Conservation (phyloP, 495 filamentous ascomycete species). For the Tetracladium marchalianum region DNA sequence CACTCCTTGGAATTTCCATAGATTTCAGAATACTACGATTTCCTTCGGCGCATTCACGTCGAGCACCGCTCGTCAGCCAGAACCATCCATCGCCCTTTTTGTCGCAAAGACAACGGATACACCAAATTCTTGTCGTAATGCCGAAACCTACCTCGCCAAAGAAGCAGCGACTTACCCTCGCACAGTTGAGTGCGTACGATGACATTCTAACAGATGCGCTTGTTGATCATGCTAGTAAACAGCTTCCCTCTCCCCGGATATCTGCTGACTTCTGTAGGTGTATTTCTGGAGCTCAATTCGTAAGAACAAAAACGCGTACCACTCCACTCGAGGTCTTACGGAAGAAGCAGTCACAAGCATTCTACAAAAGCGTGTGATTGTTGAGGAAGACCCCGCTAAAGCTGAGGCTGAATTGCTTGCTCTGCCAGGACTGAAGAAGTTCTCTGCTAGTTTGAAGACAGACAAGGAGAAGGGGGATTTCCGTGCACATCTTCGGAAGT, state of each 20-base stretch:
- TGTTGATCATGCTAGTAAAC: slow-evolving; percentile 72
- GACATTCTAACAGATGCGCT: slow-evolving; percentile 94
- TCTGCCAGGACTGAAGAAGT: slow-evolving; percentile 65
- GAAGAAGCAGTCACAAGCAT: slow-evolving; percentile 75
- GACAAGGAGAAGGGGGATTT: slow-evolving; percentile 84
- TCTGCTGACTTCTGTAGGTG: slow-evolving; percentile 42
- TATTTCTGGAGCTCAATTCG: slow-evolving; percentile 94
- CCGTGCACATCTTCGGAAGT: slow-evolving; percentile 73
- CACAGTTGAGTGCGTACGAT: slow-evolving; percentile 85
- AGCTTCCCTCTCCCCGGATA: neutral
- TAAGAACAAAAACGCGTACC: slow-evolving; percentile 86
- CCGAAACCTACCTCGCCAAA: slow-evolving; percentile 10
- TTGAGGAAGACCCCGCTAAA: slow-evolving; percentile 55
- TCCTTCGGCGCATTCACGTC: too few relatives aligned
- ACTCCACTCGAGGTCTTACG: slow-evolving; percentile 65
- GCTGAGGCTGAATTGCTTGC: slow-evolving; percentile 66
- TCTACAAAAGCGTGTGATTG: slow-evolving; percentile 65
- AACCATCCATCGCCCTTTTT: slow-evolving; percentile 3
- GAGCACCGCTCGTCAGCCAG: slow-evolving; percentile 9
- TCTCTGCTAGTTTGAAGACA: slow-evolving; percentile 51
- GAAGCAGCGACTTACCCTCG: slow-evolving; percentile 51
- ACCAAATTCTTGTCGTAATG: slow-evolving; percentile 7
- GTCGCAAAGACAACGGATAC: slow-evolving; percentile 6
- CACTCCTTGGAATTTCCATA: too few relatives aligned
- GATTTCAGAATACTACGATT: too few relatives aligned